Percentiles rank a stretch among this genome's conserved stretches.
Evolutionary conservation across 345 rosid species (phyloP).

Genomic region (Anacardium occidentale): DNA sequence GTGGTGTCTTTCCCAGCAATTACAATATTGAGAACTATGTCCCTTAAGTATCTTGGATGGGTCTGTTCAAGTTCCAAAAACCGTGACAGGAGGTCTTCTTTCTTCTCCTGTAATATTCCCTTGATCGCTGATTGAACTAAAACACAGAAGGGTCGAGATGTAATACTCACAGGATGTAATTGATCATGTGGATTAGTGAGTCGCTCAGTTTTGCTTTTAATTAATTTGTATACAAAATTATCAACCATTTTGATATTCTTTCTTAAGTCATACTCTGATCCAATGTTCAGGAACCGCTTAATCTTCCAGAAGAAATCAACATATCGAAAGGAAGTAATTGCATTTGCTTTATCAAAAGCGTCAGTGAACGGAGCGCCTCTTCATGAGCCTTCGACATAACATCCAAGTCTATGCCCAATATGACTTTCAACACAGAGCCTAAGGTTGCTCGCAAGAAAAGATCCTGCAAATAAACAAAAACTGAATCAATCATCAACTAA

Average conservation of each 20-base stretch:
- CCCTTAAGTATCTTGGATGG: slow-evolving; percentile 27
- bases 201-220: slow-evolving; percentile 18
- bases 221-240: slow-evolving; percentile 21
- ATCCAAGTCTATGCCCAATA: slow-evolving; percentile 31
- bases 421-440: slow-evolving; percentile 26
- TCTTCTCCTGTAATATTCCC: neutral
- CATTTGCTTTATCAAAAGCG: slow-evolving; percentile 24
- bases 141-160: neutral
- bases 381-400: slow-evolving; percentile 18
- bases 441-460: slow-evolving; percentile 25
- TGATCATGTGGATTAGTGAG: neutral
- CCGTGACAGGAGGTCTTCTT: slow-evolving; percentile 31
- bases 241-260: slow-evolving; percentile 23
- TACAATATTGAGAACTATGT: slow-evolving; percentile 28
- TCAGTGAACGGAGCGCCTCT: slow-evolving; percentile 17
- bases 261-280: slow-evolving; percentile 22
- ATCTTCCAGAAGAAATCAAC: slow-evolving; percentile 25
- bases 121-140: neutral
- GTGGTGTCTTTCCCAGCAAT: slow-evolving; percentile 30
- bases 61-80: slow-evolving; percentile 20
- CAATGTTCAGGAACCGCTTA: slow-evolving; percentile 29
- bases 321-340: neutral
- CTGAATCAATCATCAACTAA: neutral
- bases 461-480: slow-evolving; percentile 14
- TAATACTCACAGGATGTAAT: slow-evolving; percentile 5